Base-by-base conservation (phyloP, 2,329 filamentous ascomycete species). In the Paecilomyces fulvus region DNA sequence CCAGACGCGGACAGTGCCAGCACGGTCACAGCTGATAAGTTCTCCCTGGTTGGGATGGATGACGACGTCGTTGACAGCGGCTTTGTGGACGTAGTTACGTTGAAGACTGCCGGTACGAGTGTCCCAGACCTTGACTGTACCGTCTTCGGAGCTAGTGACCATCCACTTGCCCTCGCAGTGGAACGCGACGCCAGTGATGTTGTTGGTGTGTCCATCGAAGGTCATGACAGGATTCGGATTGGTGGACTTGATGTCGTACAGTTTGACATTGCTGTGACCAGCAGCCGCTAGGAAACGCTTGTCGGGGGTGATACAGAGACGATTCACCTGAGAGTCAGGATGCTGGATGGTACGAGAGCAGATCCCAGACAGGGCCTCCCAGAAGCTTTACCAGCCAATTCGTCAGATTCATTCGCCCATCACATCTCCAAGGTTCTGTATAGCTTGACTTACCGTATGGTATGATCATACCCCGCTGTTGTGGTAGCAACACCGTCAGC, bases 161-260 rank as follows among this genome's bases (percentile, higher is more conserved):
- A 99, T 96, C 94, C 94, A 99, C 77, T 99, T 99, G 10, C 92
- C 92, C 74, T 99, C 94, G 72, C 92, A 97, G 73, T 99, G 94
- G 71, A 99, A 99, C 10, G 92, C 92, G 51, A 99, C 89, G 49
- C 94, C 94, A 0, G 94, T 99, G 70, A 99, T 87, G 68, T 99
- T 99, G 63, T 87, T 90, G 11, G 90, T 94, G 75, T 99, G 94
- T 48, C 94, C 94, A 70, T 97, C 92, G 67, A 99, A 97, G 20
- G 88, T 92, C 67, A 97, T 84, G 23, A 97, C 81, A 1, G 94
- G 88, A 63, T 92, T 94, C 1, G 94, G 92, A 67, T 97, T 97
- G n/a, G 90, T 92, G 14, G 91, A 96, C 70, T 96, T 96, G 79
- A 97, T 96, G 69, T 99, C 94, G 78, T 95, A 99, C 57, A 99